phyloP scores from a whole-genome alignment of 805 yeast species.

The Ogataea paraovalis region DNA sequence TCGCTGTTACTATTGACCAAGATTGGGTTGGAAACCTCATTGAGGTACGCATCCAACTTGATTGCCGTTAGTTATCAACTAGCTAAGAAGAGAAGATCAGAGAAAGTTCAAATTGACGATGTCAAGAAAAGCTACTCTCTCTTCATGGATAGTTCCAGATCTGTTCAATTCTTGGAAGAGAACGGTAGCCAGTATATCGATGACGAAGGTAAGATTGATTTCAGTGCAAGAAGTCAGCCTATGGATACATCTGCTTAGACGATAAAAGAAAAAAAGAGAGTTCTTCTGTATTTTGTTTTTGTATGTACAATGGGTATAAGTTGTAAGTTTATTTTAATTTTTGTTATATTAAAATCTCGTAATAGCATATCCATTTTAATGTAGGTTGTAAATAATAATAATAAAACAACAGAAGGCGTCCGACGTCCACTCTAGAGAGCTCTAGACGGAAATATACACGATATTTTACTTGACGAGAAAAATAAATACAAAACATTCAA shows the following conservation, averaged over 20 bases:
- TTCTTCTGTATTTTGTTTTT: not conserved
- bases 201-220: slow-evolving; percentile 68
- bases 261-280: not conserved
- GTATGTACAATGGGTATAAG: not conserved
- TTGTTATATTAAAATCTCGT: not conserved
- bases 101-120: slow-evolving; percentile 60
- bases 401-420: too few relatives aligned
- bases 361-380: too few relatives aligned
- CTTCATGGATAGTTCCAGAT: slow-evolving; percentile 83
- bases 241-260: slow-evolving; percentile 35
- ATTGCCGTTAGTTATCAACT: slow-evolving; percentile 87
- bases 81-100: slow-evolving; percentile 70
- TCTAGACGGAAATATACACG: too few relatives aligned
- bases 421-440: too few relatives aligned
- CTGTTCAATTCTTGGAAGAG: slow-evolving; percentile 63
- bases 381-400: too few relatives aligned
- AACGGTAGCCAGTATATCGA: slow-evolving; percentile 58
- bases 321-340: not conserved
- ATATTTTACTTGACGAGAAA: too few relatives aligned
- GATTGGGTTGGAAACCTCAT: slow-evolving; percentile 72
- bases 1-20: slow-evolving; percentile 73
- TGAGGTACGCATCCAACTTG: slow-evolving; percentile 89
- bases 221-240: slow-evolving; percentile 37
- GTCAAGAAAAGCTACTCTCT: slow-evolving; percentile 78
- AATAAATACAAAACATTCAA: slow-evolving; percentile 24